phyloP scores from a whole-genome alignment of 306 rosid species.

The Acacia confusa region DNA sequence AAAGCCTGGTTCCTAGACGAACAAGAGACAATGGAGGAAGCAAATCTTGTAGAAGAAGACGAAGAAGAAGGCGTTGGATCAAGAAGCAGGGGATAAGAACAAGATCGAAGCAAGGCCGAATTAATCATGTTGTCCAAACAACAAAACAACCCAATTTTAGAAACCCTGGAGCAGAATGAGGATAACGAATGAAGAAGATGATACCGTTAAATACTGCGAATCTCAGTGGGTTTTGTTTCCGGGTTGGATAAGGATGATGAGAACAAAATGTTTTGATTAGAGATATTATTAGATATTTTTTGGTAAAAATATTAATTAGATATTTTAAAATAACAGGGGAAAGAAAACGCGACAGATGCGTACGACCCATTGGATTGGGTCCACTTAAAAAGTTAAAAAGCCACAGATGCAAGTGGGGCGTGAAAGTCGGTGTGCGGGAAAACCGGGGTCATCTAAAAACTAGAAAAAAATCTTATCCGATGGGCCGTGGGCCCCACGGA shows the following conservation, averaged over 20 bases:
- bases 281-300: background rate
- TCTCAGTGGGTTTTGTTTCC: conserved; percentile 27
- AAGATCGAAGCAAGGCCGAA: conserved; percentile 47
- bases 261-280: background rate
- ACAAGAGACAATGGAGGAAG: conserved; percentile 39
- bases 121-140: conserved; percentile 43
- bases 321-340: background rate
- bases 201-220: conserved; percentile 28
- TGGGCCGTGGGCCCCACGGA: background rate
- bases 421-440: background rate
- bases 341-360: background rate
- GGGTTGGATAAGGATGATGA: conserved; percentile 42
- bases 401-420: background rate
- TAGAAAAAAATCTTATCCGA: background rate
- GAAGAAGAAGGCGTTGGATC: conserved; percentile 36
- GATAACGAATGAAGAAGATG: background rate
- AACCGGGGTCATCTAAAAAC: background rate
- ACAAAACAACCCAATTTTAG: background rate
- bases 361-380: background rate
- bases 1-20: conserved; percentile 55
- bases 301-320: too few species aligned
- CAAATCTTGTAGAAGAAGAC: conserved; percentile 22
- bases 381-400: too few species aligned
- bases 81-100: conserved; percentile 42
- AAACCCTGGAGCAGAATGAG: background rate